Evolutionary conservation across 2,329 filamentous ascomycete species (phyloP), one percentile per base, ranked within the genome.

Genomic region (Ceratocystis albifundus): DNA sequence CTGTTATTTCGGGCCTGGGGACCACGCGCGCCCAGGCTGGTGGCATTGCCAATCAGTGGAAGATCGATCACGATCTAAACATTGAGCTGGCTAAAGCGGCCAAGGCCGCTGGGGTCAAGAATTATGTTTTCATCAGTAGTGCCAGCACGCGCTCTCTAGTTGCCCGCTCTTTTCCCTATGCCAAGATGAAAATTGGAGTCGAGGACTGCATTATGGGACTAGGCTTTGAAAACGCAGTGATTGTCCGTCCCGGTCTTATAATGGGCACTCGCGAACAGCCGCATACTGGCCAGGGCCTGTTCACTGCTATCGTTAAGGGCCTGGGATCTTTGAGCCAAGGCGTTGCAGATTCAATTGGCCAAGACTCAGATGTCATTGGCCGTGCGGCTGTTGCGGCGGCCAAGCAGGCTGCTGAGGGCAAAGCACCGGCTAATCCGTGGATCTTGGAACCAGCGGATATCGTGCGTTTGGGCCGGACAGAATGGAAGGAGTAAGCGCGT

Each of bases 41-140:
- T 69, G 80, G 88, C 67, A 77, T 96, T 70, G 87, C 85, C 32
- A 85, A 86, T 69, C 93, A 96, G 77, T 88, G 90, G 77, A 88
- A 89, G 73, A 89, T 96, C 70, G 93, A 96, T 77, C 84, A 91
- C 73, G 90, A 94, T 72, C 80, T 96, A 57, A 96, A 96, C 75
- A 75, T 95, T 62, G 86, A 87, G 70, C 80, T 96, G 28, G 91
- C 89, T 2, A 81, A 82, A 68, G 85, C 88, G 0, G 90, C 92
- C 55, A 89, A 87, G 73, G 82, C 81, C 3, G 84, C 86, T 0
- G 90, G 90, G 45, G 82, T 84, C 10, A 84, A 84, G 70, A 87
- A 87, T 1, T 95, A 88, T 72, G 86, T 96, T 25, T 85, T 95
- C 69, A 81, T 96, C 66, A 91, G 88, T 0, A 80, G 81, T 25